These are phyloP conservation scores for Strobilomyces confusus DNA, from an alignment of 768 basidiomycete species.

Conservation along the genomic window DNA sequence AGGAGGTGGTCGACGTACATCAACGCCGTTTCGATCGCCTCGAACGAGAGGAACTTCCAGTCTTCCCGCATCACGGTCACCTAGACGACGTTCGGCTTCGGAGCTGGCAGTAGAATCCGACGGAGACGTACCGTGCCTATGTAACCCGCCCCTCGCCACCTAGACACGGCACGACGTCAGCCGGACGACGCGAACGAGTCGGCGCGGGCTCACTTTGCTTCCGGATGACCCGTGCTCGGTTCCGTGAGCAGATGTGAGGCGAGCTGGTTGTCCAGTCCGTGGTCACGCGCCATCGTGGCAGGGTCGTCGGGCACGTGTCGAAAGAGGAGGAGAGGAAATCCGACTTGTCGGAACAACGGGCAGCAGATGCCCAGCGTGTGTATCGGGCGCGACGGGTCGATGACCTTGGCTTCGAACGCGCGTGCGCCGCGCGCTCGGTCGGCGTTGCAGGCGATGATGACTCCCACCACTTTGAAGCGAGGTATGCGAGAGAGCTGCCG, in stretches of 20 bases:
- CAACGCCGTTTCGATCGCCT: slow-evolving; percentile 27
- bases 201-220: slow-evolving; percentile 12
- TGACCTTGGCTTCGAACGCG: slow-evolving; percentile 18
- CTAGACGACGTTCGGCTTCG: not conserved
- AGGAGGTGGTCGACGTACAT: slow-evolving; percentile 34
- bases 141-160: slow-evolving; percentile 25
- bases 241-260: slow-evolving; percentile 29
- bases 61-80: slow-evolving; percentile 28
- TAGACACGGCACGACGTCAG: not conserved
- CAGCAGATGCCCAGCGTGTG: slow-evolving; percentile 21
- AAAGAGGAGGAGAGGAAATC: slow-evolving; percentile 28
- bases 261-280: slow-evolving; percentile 28
- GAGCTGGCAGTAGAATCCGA: not conserved
- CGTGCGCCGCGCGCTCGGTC: slow-evolving; percentile 23
- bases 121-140: slow-evolving; percentile 23
- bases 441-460: slow-evolving; percentile 23
- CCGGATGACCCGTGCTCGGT: slow-evolving; percentile 25
- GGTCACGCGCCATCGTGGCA: slow-evolving; percentile 16
- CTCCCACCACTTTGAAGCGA: slow-evolving; percentile 10
- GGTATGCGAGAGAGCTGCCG: not conserved
- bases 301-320: slow-evolving; percentile 24
- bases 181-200: not conserved
- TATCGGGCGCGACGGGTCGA: slow-evolving; percentile 25
- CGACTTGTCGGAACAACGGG: slow-evolving; percentile 26
- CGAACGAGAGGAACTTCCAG: slow-evolving; percentile 20